Evolutionary conservation across 495 filamentous ascomycete species (phyloP).

Genomic region (Penicillium samsonianum): DNA sequence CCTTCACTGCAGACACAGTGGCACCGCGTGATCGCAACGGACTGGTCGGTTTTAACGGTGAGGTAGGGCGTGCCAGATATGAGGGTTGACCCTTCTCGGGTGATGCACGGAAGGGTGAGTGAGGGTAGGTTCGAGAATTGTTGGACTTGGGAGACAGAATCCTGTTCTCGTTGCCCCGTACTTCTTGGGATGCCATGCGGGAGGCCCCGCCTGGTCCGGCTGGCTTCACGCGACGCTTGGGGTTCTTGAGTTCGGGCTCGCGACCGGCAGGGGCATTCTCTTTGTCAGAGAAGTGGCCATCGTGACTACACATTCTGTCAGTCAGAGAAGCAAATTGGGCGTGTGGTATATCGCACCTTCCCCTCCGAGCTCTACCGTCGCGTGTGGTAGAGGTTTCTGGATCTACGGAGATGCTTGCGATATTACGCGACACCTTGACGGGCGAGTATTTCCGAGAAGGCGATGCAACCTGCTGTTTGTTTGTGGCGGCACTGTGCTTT

Average conservation of each 20-base stretch:
- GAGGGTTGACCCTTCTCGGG: constrained; percentile 49
- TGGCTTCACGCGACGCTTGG: constrained; percentile 59
- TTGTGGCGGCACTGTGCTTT: constrained; percentile 46
- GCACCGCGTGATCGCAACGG: constrained; percentile 49
- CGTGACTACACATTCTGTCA: constrained; percentile 50
- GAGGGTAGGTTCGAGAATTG: constrained; percentile 69
- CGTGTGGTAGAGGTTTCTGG: constrained; percentile 32
- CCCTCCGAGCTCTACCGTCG: constrained; percentile 54
- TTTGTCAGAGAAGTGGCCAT: constrained; percentile 69
- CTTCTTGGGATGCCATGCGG: constrained; percentile 52
- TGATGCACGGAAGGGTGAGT: constrained; percentile 54
- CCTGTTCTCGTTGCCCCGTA: constrained; percentile 49
- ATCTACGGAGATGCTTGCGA: constrained; percentile 34
- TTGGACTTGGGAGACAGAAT: constrained; percentile 80
- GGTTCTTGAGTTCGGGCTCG: constrained; percentile 50
- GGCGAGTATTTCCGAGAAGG: constrained; percentile 35
- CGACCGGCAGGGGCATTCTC: constrained; percentile 63
- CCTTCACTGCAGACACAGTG: constrained; percentile 34
- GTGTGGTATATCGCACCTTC: constrained; percentile 53
- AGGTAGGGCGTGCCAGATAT: constrained; percentile 53
- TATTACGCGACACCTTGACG: constrained; percentile 32
- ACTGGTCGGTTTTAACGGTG: constrained; percentile 55
- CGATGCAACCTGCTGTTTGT: constrained; percentile 30
- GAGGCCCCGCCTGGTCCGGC: constrained; percentile 42
- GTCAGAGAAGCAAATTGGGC: constrained; percentile 3